phyloP scores from a whole-genome alignment of 2,329 filamentous ascomycete species.

The Penicillium sp. region DNA sequence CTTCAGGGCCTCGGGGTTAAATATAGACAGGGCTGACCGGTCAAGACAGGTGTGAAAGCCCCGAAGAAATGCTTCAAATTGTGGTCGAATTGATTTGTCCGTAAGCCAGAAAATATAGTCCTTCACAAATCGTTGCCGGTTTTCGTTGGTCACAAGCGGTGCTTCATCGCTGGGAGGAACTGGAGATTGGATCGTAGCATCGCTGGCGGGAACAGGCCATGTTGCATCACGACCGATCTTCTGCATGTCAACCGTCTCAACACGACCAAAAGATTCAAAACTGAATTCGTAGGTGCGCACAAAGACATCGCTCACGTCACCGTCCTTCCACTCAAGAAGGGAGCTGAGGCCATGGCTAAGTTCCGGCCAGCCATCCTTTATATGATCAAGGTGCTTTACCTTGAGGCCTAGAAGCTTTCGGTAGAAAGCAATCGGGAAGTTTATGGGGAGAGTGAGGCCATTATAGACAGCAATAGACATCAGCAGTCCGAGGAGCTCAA shows the following conservation, averaged over 20 bases:
- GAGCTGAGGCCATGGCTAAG: constrained; percentile 67
- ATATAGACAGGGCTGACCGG: constrained; percentile 63
- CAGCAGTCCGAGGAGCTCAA: constrained; percentile 80
- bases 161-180: constrained; percentile 48
- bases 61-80: constrained; percentile 72
- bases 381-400: constrained; percentile 66
- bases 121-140: constrained; percentile 69
- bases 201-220: constrained; percentile 34
- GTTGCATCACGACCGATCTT: constrained; percentile 34
- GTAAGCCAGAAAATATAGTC: constrained; percentile 85
- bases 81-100: constrained; percentile 67
- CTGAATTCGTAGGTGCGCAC: constrained; percentile 83
- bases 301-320: constrained; percentile 75
- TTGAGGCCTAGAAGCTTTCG: constrained; percentile 67
- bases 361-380: constrained; percentile 82
- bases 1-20: constrained; percentile 66
- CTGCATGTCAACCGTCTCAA: constrained; percentile 53
- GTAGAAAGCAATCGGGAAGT: constrained; percentile 81
- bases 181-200: constrained; percentile 24
- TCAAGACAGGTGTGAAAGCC: constrained; percentile 76
- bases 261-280: constrained; percentile 53
- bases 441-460: constrained; percentile 82
- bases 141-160: constrained; percentile 71
- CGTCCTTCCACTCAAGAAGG: constrained; percentile 73
- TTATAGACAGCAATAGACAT: constrained; percentile 90